Conservation (phyloP, 1,284 basidiomycete species). For the Puccinia polysora region DNA sequence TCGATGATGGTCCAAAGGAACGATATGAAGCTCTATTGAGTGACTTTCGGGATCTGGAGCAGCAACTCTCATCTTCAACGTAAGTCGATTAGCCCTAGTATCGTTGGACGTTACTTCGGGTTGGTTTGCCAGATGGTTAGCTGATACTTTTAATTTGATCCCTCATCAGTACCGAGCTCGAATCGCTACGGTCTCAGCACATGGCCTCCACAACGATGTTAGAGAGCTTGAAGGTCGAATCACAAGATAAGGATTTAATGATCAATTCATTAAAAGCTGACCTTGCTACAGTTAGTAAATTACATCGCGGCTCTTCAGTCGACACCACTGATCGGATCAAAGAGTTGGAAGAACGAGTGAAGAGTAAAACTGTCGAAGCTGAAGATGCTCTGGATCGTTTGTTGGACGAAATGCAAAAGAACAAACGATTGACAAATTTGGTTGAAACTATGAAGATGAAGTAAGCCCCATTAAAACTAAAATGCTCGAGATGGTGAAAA, state of each 20-base stretch:
- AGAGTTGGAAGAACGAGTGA: conserved; percentile 1
- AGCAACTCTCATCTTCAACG: conserved; percentile 11
- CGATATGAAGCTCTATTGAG: conserved; percentile 9
- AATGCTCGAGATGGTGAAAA: too few relatives aligned
- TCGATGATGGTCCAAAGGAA: background rate
- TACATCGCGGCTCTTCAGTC: conserved; percentile 4
- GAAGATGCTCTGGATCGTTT: conserved; percentile 27
- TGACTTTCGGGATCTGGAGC: conserved; percentile 5
- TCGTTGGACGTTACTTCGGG: background rate
- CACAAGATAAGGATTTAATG: conserved; percentile 18
- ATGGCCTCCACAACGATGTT: background rate
- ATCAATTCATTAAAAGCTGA: conserved; percentile 22
- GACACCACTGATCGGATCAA: background rate
- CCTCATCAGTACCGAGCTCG: conserved; percentile 8
- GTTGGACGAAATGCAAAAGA: conserved; percentile 33
- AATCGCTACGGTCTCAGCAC: background rate
- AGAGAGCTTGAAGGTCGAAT: background rate
- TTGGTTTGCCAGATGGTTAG: background rate
- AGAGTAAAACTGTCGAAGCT: conserved; percentile 4
- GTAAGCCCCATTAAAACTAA: conserved; percentile 2
- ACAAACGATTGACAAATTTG: conserved; percentile 22
- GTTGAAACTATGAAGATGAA: conserved; percentile 22
- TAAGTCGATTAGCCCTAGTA: too few relatives aligned
- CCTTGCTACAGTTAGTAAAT: conserved; percentile 28
- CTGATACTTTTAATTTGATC: background rate